Evolutionary conservation across 805 yeast species (phyloP), one percentile per base, ranked within the genome.

Genomic region (Blastobotrys americana): DNA sequence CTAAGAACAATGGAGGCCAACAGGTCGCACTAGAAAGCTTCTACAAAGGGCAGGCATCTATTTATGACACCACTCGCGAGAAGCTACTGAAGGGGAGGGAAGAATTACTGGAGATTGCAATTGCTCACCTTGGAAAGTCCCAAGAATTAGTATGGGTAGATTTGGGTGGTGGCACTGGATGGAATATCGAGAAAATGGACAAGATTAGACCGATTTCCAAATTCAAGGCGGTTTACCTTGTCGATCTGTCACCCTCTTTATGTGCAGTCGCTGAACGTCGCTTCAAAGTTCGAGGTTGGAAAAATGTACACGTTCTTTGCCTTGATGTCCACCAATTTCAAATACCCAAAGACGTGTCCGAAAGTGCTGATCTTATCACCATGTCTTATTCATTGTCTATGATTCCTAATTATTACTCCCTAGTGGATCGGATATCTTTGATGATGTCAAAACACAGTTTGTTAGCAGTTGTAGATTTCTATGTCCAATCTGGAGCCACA

Each of bases 151-250:
- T 59, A 22, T 59, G 63, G 63, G 53, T 59, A 27, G 63, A 59
- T 37, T 74, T 85, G 56, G 95, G 94, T 41, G 94, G 94, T 25
- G 95, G 95, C 19, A 84, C 95, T 4, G 95, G 94, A 39, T 71
- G 78, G 63, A 84, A 84, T 64, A 80, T 84, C 55, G 93, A 84
- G 63, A 71, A 73, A 55, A 84, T 84, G 94, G 69, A 81, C 58
- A 58, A 68, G 36, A 65, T 77, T 38, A 64, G 74, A 41, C 70
- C 78, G 10, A 61, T 80, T 36, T 52, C 66, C 22, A 59, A 63
- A 2, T 85, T 84, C 63, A 72, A 74, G 52, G 82, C 82, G 10
- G 72, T 84, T 40, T 82, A 82, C 56, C 70, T 84, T 45, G 78
- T 84, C 39, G 95, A 84, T 59, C 69, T 84, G 47, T 82, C 89